Evolutionary conservation across 352 stramenopile genomes (phyloP).

Genomic region (Pythium brachiatum): DNA sequence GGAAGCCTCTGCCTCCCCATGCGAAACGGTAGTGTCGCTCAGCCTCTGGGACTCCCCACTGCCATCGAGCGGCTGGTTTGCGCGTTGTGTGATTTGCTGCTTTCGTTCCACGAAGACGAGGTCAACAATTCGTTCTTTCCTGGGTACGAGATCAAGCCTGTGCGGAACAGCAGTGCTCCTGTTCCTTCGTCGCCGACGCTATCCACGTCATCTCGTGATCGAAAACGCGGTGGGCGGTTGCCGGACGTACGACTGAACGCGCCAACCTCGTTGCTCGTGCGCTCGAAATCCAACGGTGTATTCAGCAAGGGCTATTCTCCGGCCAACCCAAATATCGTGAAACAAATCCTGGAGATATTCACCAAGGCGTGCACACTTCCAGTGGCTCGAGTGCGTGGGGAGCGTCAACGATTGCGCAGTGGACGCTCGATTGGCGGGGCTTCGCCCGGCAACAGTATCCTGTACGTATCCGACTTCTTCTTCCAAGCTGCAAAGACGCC

Average conservation of each 20-base stretch:
- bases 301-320: conserved; percentile 24
- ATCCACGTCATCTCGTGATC: neutral
- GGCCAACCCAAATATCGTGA: neutral
- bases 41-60: conserved; percentile 1
- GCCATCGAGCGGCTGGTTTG: conserved; percentile 14
- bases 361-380: conserved; percentile 5
- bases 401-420: neutral
- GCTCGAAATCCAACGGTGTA: conserved; percentile 20
- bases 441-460: neutral
- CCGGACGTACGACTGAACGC: neutral
- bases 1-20: neutral
- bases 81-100: conserved; percentile 16
- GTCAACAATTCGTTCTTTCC: conserved; percentile 9
- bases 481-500: conserved; percentile 12
- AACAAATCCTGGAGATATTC: conserved; percentile 23
- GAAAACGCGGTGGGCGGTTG: neutral
- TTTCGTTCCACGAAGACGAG: conserved; percentile 20
- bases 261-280: neutral
- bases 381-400: neutral
- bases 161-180: neutral
- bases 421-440: neutral
- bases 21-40: neutral
- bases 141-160: conserved; percentile 12
- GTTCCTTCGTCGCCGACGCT: neutral
- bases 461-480: conserved; percentile 22